A percentile compares a stretch with the other conserved stretches of the same genome.
These are phyloP conservation scores for Amanita muscaria DNA, from an alignment of 768 basidiomycete species.

Conservation along the genomic window DNA sequence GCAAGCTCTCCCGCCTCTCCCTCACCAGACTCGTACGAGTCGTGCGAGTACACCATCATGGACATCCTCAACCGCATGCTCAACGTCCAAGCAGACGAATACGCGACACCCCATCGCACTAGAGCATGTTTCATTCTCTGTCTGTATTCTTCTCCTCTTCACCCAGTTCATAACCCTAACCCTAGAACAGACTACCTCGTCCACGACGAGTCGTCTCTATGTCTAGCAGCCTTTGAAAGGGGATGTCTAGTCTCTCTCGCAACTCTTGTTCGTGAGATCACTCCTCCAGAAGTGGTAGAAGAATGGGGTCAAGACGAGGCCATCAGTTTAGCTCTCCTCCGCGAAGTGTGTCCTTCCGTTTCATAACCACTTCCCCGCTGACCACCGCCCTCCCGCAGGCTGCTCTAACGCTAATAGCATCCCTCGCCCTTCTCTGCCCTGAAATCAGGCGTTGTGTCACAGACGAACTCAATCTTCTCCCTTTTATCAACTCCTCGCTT, in stretches of 20 bases:
- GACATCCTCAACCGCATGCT: constrained; percentile 62
- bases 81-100: constrained; percentile 28
- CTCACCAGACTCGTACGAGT: constrained; percentile 16
- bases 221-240: constrained; percentile 61
- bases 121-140: constrained; percentile 74
- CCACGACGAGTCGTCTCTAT: constrained; percentile 58
- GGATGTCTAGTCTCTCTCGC: constrained; percentile 53
- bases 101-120: constrained; percentile 32
- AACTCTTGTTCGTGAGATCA: constrained; percentile 41
- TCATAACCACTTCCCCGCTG: not conserved
- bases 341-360: constrained; percentile 41
- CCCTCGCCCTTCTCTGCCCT: constrained; percentile 64
- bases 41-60: constrained; percentile 50
- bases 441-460: constrained; percentile 64
- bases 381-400: constrained; percentile 35
- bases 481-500: constrained; percentile 43
- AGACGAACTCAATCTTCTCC: constrained; percentile 40
- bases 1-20: constrained; percentile 26
- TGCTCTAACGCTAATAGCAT: constrained; percentile 62
- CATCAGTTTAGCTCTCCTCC: constrained; percentile 44
- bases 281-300: constrained; percentile 30
- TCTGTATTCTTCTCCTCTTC: constrained; percentile 18
- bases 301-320: constrained; percentile 70
- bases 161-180: not conserved
- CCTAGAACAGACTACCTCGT: constrained; percentile 49